A percentile compares a stretch with the other conserved stretches of the same genome.
Conservation (phyloP, 495 filamentous ascomycete species). For the Jackrogersella minutella region DNA sequence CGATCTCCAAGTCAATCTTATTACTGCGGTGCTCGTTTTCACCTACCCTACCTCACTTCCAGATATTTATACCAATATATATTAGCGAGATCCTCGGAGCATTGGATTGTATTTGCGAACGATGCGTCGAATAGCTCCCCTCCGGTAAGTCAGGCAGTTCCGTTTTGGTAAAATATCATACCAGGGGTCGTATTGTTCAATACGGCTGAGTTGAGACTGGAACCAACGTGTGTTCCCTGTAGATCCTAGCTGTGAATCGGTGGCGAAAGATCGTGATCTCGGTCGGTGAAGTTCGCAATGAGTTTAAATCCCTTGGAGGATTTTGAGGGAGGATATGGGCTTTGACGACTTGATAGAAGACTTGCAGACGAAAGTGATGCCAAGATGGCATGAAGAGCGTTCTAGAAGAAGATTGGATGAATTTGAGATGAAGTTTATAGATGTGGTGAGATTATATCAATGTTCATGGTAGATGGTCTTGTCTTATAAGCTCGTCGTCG, state of each 20-base stretch:
- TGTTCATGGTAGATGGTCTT: neutral
- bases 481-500: neutral
- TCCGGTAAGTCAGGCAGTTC: conserved; percentile 40
- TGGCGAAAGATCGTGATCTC: conserved; percentile 37
- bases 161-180: conserved; percentile 49
- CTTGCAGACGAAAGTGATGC: neutral
- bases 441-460: neutral
- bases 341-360: conserved; percentile 1
- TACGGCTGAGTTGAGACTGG: conserved; percentile 43
- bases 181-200: conserved; percentile 35
- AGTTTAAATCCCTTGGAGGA: conserved; percentile 44
- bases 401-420: neutral
- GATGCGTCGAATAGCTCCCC: conserved; percentile 42
- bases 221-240: conserved; percentile 40
- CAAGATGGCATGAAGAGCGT: neutral
- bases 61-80: conserved; percentile 14
- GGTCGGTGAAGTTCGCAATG: conserved; percentile 43
- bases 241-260: conserved; percentile 38
- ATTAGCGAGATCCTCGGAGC: conserved; percentile 32
- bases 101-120: conserved; percentile 38
- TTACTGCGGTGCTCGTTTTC: neutral
- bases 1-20: neutral
- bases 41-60: conserved; percentile 19
- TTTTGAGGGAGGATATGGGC: conserved; percentile 8
- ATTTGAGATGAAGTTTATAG: neutral